These are phyloP conservation scores for Vitis rupestris DNA, from an alignment of 164 flowering plant genomes.

Conservation along the genomic window DNA sequence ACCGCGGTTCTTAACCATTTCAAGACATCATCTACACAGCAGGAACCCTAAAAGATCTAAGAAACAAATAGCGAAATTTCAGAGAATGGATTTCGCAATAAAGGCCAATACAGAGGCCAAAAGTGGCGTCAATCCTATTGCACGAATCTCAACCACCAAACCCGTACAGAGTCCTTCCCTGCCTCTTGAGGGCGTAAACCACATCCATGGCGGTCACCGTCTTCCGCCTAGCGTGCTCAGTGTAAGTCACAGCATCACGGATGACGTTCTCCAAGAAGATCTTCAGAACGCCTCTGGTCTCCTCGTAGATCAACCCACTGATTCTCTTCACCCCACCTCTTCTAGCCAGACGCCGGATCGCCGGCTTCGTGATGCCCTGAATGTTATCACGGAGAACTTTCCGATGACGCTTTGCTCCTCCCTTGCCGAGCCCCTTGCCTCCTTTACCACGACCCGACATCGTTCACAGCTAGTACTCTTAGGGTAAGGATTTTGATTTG, in stretches of 20 bases:
- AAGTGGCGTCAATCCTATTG: too few species aligned
- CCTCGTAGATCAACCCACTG: slow-evolving; percentile 27
- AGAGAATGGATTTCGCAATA: too few species aligned
- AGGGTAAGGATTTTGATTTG: not conserved
- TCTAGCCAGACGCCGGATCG: slow-evolving; percentile 23
- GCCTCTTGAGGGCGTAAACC: slow-evolving; percentile 25
- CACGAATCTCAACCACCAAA: slow-evolving; percentile 16
- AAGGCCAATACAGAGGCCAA: too few species aligned
- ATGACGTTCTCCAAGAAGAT: slow-evolving; percentile 25
- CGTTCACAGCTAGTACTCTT: not conserved
- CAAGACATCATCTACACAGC: too few species aligned
- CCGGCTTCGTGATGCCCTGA: slow-evolving; percentile 29
- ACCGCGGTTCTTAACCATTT: too few species aligned
- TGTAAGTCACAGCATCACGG: slow-evolving; percentile 23
- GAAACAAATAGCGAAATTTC: not conserved
- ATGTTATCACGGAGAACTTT: slow-evolving; percentile 26
- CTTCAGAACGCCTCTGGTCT: slow-evolving; percentile 24
- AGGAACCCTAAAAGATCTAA: not conserved
- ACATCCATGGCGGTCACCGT: slow-evolving; percentile 30
- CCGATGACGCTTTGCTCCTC: slow-evolving; percentile 27
- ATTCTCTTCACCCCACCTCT: slow-evolving; percentile 26
- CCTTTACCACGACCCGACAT: slow-evolving; percentile 29
- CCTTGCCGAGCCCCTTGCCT: slow-evolving; percentile 25
- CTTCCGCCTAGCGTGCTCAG: slow-evolving; percentile 26
- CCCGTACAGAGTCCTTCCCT: slow-evolving; percentile 22